Percentiles rank a stretch among this genome's conserved stretches.
Evolutionary conservation across 108 stramenopile genomes (phyloP).

Genomic region (Bacterosira constricta): DNA sequence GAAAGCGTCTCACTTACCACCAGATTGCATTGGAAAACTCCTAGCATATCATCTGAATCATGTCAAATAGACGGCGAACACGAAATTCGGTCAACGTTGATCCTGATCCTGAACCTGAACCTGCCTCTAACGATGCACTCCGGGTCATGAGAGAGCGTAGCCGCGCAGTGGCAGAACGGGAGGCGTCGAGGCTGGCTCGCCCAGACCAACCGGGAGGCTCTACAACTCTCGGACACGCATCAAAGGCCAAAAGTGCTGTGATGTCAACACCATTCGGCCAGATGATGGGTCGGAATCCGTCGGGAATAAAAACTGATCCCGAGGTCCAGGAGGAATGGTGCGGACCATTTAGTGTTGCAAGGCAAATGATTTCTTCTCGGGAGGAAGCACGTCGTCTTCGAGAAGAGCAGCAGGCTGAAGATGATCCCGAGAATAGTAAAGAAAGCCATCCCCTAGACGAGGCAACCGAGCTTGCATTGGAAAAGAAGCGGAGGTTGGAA

Average conservation of each 20-base stretch:
- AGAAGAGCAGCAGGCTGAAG: constrained; percentile 56
- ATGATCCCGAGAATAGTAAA: constrained; percentile 28
- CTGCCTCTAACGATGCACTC: constrained; percentile 93
- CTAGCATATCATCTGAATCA: neutral
- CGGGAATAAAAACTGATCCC: constrained; percentile 16
- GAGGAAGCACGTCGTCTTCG: constrained; percentile 69
- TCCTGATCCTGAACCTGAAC: neutral
- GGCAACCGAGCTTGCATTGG: constrained; percentile 46
- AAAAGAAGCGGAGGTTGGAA: constrained; percentile 35
- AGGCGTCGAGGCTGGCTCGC: constrained; percentile 72
- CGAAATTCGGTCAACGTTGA: neutral
- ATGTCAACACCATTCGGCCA: constrained; percentile 75
- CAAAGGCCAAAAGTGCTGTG: constrained; percentile 70
- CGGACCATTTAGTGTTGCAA: constrained; percentile 82
- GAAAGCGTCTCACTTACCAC: no score
- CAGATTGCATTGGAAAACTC: no score
- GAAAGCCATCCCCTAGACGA: constrained; percentile 77
- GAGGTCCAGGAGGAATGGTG: constrained; percentile 66
- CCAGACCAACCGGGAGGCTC: constrained; percentile 45
- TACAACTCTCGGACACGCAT: constrained; percentile 59
- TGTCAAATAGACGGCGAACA: neutral
- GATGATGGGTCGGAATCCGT: constrained; percentile 20
- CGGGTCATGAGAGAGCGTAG: constrained; percentile 62
- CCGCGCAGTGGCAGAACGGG: constrained; percentile 83
- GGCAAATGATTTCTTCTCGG: constrained; percentile 81